These are phyloP conservation scores for Pythium dissimile DNA, from an alignment of 352 stramenopile species.

Conservation along the genomic window DNA sequence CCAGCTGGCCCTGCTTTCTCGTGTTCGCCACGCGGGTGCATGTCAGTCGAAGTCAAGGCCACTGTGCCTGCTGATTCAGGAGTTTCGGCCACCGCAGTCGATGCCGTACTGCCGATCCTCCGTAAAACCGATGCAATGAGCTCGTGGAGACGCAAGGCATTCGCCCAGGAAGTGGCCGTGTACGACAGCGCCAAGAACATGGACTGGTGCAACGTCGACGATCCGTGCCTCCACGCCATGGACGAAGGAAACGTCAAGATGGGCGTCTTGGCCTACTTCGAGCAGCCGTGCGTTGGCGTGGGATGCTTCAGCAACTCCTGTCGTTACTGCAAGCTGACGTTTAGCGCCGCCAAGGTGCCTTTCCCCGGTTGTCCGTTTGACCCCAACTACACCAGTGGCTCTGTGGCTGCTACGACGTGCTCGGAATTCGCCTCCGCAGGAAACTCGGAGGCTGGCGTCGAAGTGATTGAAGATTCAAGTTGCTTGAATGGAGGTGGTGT, in stretches of 20 bases:
- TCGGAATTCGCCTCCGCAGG: slow-evolving; percentile 2
- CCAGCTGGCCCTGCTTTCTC: slow-evolving; percentile 2
- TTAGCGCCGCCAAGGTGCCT: slow-evolving; percentile 21
- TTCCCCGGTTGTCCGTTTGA: slow-evolving; percentile 37
- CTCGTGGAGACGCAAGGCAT: background rate
- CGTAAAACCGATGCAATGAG: slow-evolving; percentile 1
- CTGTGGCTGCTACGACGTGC: background rate
- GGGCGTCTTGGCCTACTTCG: slow-evolving; percentile 29
- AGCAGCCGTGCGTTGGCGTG: slow-evolving; percentile 25
- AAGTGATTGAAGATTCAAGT: slow-evolving; percentile 12
- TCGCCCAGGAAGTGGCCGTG: slow-evolving; percentile 1
- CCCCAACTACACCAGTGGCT: background rate
- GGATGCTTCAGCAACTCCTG: slow-evolving; percentile 30
- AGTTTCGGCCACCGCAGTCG: slow-evolving; percentile 8
- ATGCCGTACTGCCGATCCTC: background rate
- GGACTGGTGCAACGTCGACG: slow-evolving; percentile 33
- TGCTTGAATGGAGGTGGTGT: slow-evolving; percentile 10
- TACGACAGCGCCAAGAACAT: slow-evolving; percentile 6
- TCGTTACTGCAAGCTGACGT: slow-evolving; percentile 36
- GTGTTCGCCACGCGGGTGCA: slow-evolving; percentile 25
- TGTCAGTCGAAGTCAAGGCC: slow-evolving; percentile 20
- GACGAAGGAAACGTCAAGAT: slow-evolving; percentile 30
- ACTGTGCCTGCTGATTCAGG: background rate
- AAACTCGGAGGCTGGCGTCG: slow-evolving; percentile 3
- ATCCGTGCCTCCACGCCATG: slow-evolving; percentile 31